These are phyloP conservation scores for Thymus quinquecostatus DNA, from an alignment of 257 asterid genomes.

Conservation along the genomic window DNA sequence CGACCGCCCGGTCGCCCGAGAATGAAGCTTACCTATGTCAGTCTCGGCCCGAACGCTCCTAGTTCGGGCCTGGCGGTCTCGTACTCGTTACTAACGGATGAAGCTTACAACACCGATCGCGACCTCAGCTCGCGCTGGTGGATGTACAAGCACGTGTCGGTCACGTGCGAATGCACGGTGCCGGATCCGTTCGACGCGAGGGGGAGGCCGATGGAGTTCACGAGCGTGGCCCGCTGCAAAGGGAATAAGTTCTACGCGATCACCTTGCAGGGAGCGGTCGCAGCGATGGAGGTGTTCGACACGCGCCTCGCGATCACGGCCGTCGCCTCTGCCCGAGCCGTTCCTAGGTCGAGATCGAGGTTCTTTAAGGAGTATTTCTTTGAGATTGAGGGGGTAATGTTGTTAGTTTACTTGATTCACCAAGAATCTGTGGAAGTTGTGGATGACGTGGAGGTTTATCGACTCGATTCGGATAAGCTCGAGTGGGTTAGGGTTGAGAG, in stretches of 20 bases:
- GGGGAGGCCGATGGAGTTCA: not conserved
- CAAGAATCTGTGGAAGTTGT: not conserved
- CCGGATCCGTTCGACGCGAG: constrained; percentile 13
- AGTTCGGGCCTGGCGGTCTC: too few species aligned
- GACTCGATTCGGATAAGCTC: not conserved
- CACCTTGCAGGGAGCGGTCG: constrained; percentile 23
- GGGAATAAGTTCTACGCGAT: not conserved
- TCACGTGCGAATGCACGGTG: not conserved
- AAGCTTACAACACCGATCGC: too few species aligned
- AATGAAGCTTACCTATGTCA: too few species aligned
- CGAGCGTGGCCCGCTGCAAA: not conserved
- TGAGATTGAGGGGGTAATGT: constrained; percentile 9
- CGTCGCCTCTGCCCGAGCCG: not conserved
- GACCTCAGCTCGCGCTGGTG: too few species aligned
- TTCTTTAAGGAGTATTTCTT: constrained; percentile 16
- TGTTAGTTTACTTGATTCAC: constrained; percentile 14
- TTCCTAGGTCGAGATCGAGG: not conserved
- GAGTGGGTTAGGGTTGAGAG: constrained; percentile 24
- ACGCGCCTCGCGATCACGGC: not conserved
- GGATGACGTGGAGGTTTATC: constrained; percentile 13
- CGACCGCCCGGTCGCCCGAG: too few species aligned
- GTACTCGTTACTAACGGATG: too few species aligned
- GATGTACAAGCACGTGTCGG: too few species aligned
- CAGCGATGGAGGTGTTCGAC: not conserved
- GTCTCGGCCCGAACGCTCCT: too few species aligned